Evolutionary conservation across 1,139 yeast genomes (phyloP).

Genomic region (Candida frijolesensis): DNA sequence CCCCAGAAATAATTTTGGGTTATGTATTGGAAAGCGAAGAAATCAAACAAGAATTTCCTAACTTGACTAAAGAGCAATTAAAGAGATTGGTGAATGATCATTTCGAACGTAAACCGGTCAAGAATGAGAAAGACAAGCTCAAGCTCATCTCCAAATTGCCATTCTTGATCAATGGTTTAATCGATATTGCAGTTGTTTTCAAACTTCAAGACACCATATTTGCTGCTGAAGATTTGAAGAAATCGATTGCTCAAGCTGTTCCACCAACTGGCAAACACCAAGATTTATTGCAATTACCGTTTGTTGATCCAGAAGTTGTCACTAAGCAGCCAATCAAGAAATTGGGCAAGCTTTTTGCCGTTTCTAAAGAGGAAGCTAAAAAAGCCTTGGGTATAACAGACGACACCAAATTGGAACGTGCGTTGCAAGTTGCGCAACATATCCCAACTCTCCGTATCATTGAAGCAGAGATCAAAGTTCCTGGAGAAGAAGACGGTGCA

Average conservation of each 20-base stretch:
- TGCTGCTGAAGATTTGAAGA: conserved; percentile 67
- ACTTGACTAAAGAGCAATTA: conserved; percentile 49
- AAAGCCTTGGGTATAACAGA: conserved; percentile 59
- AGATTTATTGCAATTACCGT: conserved; percentile 81
- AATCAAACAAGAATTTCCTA: conserved; percentile 43
- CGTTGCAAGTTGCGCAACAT: conserved; percentile 60
- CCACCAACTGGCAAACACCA: conserved; percentile 56
- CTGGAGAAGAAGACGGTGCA: conserved; percentile 66
- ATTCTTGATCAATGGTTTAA: conserved; percentile 65
- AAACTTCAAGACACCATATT: conserved; percentile 68
- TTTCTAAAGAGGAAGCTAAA: conserved; percentile 56
- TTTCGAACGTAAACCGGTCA: conserved; percentile 49
- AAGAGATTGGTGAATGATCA: conserved; percentile 56
- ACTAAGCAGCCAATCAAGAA: conserved; percentile 53
- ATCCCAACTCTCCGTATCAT: conserved; percentile 74
- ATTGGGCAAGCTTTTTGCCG: conserved; percentile 67
- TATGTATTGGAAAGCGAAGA: conserved; percentile 70
- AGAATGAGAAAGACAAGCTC: conserved; percentile 47
- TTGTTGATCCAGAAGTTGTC: conserved; percentile 52
- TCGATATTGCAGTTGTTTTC: conserved; percentile 81
- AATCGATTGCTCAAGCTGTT: conserved; percentile 78
- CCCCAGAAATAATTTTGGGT: conserved; percentile 60
- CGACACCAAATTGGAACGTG: conserved; percentile 43
- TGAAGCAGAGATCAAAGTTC: conserved; percentile 77
- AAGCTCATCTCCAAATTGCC: conserved; percentile 67